These are phyloP conservation scores for Pseudonitzschia multiseries DNA, from an alignment of 108 stramenopile species.

Conservation along the genomic window DNA sequence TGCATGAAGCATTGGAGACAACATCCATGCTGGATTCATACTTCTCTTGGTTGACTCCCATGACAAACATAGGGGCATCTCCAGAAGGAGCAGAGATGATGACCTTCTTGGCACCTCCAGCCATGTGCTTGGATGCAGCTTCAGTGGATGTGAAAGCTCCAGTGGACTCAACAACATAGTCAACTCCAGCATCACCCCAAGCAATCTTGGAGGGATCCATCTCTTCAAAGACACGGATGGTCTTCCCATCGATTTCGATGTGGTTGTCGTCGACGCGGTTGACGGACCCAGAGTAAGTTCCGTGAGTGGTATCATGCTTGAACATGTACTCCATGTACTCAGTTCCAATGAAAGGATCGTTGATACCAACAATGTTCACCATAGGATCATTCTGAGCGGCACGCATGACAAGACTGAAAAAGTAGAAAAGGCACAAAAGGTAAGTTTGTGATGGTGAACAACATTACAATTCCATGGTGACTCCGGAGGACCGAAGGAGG, in stretches of 20 bases:
- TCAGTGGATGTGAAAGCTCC: constrained; percentile 93
- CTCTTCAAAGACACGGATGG: constrained; percentile 85
- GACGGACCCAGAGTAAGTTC: constrained; percentile 79
- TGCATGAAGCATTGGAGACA: constrained; percentile 98
- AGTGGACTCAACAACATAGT: constrained; percentile 94
- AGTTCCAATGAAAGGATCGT: constrained; percentile 89
- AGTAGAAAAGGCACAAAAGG: neutral
- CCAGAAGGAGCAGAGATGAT: constrained; percentile 95
- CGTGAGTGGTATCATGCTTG: constrained; percentile 97
- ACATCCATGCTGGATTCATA: constrained; percentile 85
- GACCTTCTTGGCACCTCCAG: constrained; percentile 96
- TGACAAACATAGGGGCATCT: constrained; percentile 98
- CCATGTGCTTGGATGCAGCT: constrained; percentile 86
- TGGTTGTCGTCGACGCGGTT: constrained; percentile 66
- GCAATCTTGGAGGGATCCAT: constrained; percentile 91
- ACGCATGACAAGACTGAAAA: constrained; percentile 90
- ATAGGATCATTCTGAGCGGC: constrained; percentile 89
- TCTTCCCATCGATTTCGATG: constrained; percentile 85
- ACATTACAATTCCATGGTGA: neutral
- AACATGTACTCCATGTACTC: constrained; percentile 95
- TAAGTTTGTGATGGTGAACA: neutral
- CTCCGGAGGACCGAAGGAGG: neutral
- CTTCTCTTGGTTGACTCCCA: constrained; percentile 93
- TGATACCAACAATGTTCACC: constrained; percentile 96
- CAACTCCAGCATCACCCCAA: constrained; percentile 91